Conservation (phyloP, 495 filamentous ascomycete species). For the Lichenothelia convexa region DNA sequence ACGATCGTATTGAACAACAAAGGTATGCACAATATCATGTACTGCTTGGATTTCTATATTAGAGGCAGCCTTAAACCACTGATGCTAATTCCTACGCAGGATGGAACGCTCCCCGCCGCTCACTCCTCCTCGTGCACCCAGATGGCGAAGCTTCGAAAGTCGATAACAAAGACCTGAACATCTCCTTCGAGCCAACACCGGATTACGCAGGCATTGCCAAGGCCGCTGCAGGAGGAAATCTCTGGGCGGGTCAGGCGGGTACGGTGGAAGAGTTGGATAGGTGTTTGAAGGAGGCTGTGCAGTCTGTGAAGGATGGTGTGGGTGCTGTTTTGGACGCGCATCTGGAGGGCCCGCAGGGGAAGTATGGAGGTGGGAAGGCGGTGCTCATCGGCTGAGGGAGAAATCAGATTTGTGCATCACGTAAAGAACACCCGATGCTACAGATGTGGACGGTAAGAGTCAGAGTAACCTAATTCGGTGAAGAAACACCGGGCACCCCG, state of each 20-base stretch:
- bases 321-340: slow-evolving; percentile 25
- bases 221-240: slow-evolving; percentile 43
- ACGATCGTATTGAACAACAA: slow-evolving; percentile 24
- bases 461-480: too few relatives aligned
- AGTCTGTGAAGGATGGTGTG: slow-evolving; percentile 8
- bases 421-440: too few relatives aligned
- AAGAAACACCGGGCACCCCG: too few relatives aligned
- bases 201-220: slow-evolving; percentile 78
- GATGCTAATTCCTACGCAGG: slow-evolving; percentile 27
- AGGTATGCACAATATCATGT: slow-evolving; percentile 18
- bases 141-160: slow-evolving; percentile 57
- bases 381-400: slow-evolving; percentile 13
- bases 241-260: not conserved
- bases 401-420: too few relatives aligned
- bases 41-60: too few relatives aligned
- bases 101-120: slow-evolving; percentile 70
- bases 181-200: slow-evolving; percentile 59
- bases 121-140: slow-evolving; percentile 65
- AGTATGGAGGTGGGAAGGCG: slow-evolving; percentile 19
- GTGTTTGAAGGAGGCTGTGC: slow-evolving; percentile 2
- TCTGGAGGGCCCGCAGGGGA: slow-evolving; percentile 23
- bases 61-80: not conserved
- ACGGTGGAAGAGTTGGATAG: slow-evolving; percentile 1
- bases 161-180: slow-evolving; percentile 68
- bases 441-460: too few relatives aligned